Evolutionary conservation across 345 rosid species (phyloP), one percentile per base, ranked within the genome.

Genomic region (Ricinus communis): DNA sequence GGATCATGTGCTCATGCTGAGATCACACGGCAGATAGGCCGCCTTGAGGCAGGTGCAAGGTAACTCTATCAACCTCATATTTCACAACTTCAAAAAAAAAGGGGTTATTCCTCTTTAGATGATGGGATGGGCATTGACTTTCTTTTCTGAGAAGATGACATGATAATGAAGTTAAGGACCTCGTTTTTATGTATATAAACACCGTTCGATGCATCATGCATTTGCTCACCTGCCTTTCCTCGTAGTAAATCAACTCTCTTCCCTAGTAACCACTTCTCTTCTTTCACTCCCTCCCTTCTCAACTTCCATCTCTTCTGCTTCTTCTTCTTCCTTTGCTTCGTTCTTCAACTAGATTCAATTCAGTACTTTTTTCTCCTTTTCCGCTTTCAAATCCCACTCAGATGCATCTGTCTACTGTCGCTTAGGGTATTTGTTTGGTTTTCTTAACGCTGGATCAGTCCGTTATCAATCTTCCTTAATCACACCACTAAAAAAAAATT

Each of bases 51-150:
- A 62, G 61, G 28, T 27, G 43, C 30, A 11, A 38, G 13, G 78
- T 76, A 45, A 76, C 76, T 46, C 46, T 53, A 57, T 33, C 28
- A 33, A 33, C 38, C 2, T 41, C 38, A 1, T n/a, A 53, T 19
- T 14, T 27, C 28, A 13, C 18, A 15, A 30, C 6, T 16, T 41
- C 19, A 15, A 47, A n/a, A 31, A 6, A 36, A 36, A 31, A 18
- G 50, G n/a, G n/a, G n/a, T n/a, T n/a, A n/a, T n/a, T n/a, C n/a
- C 53, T 33, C 53, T 70, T 22, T 1, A 27, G 60, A 25, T 68
- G 77, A 71, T 71, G 75, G 62, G 76, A 59, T 63, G 47, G 59
- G 65, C 84, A 47, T 78, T 82, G 85, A 82, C 87, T 77, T 81
- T 62, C 12, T 50, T n/a, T n/a, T n/a, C n/a, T n/a, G n/a, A n/a